Evolutionary conservation across 352 stramenopile species (phyloP), one percentile per base, ranked within the genome.

Genomic region (Globisporangium cystogenes): DNA sequence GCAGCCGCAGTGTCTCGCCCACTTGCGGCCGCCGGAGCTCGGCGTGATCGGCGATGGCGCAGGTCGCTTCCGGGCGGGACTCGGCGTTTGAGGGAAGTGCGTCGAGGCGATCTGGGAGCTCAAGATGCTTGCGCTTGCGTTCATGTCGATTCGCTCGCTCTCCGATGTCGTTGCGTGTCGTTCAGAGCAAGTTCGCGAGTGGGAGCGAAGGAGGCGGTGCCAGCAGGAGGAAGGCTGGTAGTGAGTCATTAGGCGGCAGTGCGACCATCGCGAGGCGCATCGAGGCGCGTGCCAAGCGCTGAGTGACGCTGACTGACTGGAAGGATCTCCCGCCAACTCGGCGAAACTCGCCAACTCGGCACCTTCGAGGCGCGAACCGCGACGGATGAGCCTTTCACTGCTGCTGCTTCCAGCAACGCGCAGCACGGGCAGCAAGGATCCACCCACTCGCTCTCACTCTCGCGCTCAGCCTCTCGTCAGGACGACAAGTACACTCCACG

Each of bases 1-100:
- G 35, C 53, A 59, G 36, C 53, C 46, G 26, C 53, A 59, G 45
- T 53, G 45, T 26, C 47, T 42, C 43, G 46, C 45, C 53, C 44
- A 59, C 37, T 53, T 59, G 36, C 16, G 53, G 4, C 7, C 21
- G 12, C 7, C 21, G 51, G 2, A 18, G 51, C 47, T 31, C 41
- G n/a, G 45, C 15, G 27, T 35, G 23, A 12, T 48, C 26, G 45
- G 7, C 10, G 31, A 12, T 8, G 29, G 16, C 10, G 31, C 41
- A 36, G 29, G 41, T 20, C 51, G 51, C 33, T 50, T 57, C 23
- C 43, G 43, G 23, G 11, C n/a, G 7, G 43, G 43, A 48, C 43
- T 48, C 43, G 43, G 18, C 3, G 39, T 44, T 44, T 44, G 39
- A 21, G 39, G 39, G 26, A 29, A 29, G 26, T n/a, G 26, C 26